A percentile compares a stretch with the other conserved stretches of the same genome.
Evolutionary conservation across 1,284 basidiomycete genomes (phyloP).

Genomic region (Rhodotorula sp.): DNA sequence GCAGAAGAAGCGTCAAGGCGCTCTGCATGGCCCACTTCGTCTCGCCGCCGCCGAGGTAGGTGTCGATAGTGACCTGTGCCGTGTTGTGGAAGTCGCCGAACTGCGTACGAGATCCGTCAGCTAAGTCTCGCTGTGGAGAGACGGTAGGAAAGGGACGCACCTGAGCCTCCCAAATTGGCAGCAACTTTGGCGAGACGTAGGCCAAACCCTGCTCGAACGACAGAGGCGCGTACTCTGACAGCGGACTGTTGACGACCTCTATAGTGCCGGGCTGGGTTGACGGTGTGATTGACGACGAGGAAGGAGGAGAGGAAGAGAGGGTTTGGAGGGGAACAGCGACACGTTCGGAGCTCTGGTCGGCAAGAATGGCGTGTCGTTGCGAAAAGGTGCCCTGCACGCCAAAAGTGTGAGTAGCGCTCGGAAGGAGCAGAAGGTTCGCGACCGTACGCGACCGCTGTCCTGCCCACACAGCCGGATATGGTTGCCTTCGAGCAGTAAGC

Average conservation of each 20-base stretch:
- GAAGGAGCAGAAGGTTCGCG: not conserved
- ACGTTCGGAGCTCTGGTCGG: conserved; percentile 61
- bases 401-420: not conserved
- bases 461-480: conserved; percentile 84
- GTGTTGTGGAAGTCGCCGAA: conserved; percentile 79
- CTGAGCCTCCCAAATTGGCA: conserved; percentile 89
- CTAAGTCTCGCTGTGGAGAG: not conserved
- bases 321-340: conserved; percentile 32
- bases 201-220: conserved; percentile 84
- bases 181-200: conserved; percentile 73
- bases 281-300: not conserved
- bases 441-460: conserved; percentile 67
- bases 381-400: conserved; percentile 69
- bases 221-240: conserved; percentile 41
- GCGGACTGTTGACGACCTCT: conserved; percentile 46
- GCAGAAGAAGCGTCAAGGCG: conserved; percentile 40
- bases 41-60: conserved; percentile 76
- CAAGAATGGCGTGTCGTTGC: conserved; percentile 85
- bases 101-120: not conserved
- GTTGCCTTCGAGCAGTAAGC: conserved; percentile 71
- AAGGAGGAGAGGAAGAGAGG: conserved; percentile 2
- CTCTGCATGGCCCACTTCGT: conserved; percentile 47
- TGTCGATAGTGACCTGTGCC: conserved; percentile 83
- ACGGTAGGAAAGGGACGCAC: conserved; percentile 44
- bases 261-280: conserved; percentile 48